Base-by-base conservation (phyloP, 352 stramenopile genomes). In the Bremia lactucae region DNA sequence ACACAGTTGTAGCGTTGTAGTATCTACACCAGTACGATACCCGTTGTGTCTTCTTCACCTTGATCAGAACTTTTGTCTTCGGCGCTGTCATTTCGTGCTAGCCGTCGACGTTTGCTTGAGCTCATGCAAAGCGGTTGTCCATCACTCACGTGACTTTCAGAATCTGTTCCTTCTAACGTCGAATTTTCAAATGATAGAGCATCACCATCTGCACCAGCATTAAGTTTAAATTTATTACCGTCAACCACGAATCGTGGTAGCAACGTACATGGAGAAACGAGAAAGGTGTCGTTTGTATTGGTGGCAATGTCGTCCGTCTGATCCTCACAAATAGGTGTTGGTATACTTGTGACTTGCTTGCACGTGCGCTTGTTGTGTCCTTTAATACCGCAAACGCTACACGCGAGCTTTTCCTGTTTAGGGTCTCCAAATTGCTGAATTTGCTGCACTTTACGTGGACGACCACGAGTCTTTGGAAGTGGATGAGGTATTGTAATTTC, bases 321-420 rank as follows among this genome's bases (percentile, higher is more conserved):
- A n/a, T 36, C 22, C 19, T 52, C 55, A 21, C 43, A 36, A 6
- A 42, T 20, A 1, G 49, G 7, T 2, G 36, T n/a, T 37, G 46
- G 10, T n/a, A 45, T 36, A 23, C 4, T 28, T 16, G 22, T 31
- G 14, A 76, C 22, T 13, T 70, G 67, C 44, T 87, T 89, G 62
- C 76, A 89, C 24, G 76, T 89, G 14, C 76, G 66, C 43, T 89
- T 89, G 60, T 89, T 89, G 65, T 89, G 76, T 7, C 76, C 76
- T 59, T 87, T 86, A 23, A 89, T 62, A 31, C 76, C 73, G 36
- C 76, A 89, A 10, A 89, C 56, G 52, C 76, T 87, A 57, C 76
- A 89, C 6, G 69, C 65, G 6, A 89, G 65, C 39, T 83, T 85
- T 31, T 86, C 73, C 41, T 80, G 67, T 46, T 84, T 86, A 5